A percentile compares a stretch with the other conserved stretches of the same genome.
Evolutionary conservation across 208 protist species (phyloP).

Genomic region (Crithidia bombi): DNA sequence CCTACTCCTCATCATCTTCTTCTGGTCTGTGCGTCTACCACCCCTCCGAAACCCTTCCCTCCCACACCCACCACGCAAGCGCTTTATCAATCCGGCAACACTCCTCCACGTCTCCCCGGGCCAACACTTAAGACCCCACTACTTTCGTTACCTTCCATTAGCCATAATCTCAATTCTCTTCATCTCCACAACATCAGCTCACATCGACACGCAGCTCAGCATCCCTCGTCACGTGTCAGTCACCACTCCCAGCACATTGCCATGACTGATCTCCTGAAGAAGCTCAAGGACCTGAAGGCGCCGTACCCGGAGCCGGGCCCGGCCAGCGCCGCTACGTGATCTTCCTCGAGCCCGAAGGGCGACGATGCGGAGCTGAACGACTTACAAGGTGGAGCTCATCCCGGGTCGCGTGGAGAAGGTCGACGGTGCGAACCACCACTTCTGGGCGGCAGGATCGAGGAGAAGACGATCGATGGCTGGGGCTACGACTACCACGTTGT

Average conservation of each 20-base stretch:
- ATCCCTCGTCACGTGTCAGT: no score
- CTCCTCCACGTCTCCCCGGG: no score
- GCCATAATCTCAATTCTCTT: no score
- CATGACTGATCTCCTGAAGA: conserved; percentile 19
- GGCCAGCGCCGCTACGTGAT: conserved; percentile 76
- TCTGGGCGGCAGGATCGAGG: conserved; percentile 50
- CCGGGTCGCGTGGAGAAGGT: conserved; percentile 52
- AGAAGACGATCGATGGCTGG: conserved; percentile 66
- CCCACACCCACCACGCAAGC: no score
- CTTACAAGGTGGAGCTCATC: conserved; percentile 74
- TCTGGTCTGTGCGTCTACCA: no score
- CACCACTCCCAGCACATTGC: not conserved
- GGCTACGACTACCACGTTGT: conserved; percentile 58
- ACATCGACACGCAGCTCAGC: no score
- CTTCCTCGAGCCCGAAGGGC: conserved; percentile 61
- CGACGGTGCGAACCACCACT: conserved; percentile 54
- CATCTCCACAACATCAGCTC: no score
- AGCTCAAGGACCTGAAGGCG: conserved; percentile 63
- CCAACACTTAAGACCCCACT: no score
- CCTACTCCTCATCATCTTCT: no score
- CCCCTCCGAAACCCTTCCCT: no score
- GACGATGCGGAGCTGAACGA: conserved; percentile 43
- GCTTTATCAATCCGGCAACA: no score
- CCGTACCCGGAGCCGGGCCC: conserved; percentile 66
- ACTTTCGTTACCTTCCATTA: no score